Percentiles rank a stretch among this genome's conserved stretches.
These are phyloP conservation scores for Phytopythium aichiense DNA, from an alignment of 352 stramenopile genomes.

Conservation along the genomic window DNA sequence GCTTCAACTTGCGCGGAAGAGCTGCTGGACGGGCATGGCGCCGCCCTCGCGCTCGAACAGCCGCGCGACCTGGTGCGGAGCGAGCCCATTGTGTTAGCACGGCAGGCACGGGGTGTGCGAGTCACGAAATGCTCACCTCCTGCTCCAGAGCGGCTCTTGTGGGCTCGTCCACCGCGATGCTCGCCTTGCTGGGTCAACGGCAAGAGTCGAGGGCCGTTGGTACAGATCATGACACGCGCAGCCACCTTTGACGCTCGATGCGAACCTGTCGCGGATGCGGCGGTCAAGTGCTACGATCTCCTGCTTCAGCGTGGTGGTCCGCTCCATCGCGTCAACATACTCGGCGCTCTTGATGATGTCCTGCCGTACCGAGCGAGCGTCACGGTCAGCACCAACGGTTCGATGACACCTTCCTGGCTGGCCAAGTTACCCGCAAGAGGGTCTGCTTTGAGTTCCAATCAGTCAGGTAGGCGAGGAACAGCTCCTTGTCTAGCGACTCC, in stretches of 20 bases:
- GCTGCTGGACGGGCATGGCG: background rate
- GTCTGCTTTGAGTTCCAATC: conserved; percentile 37
- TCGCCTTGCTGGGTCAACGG: conserved; percentile 7
- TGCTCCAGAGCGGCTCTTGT: background rate
- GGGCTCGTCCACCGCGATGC: conserved; percentile 1
- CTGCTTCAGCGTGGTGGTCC: background rate
- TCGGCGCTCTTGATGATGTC: background rate
- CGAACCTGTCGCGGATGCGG: conserved; percentile 1
- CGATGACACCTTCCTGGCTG: background rate
- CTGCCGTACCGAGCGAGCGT: background rate
- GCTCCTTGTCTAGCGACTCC: conserved; percentile 44
- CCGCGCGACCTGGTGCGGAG: background rate
- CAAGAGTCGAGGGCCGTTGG: background rate
- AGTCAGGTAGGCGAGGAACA: conserved; percentile 50
- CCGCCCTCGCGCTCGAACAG: conserved; percentile 5
- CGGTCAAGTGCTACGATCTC: conserved; percentile 3
- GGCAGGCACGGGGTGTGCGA: background rate
- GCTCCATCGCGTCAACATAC: conserved; percentile 4
- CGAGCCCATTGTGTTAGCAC: no score
- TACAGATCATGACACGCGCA: background rate
- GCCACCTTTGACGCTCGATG: no score
- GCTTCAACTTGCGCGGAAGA: conserved; percentile 5
- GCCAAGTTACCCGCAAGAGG: conserved; percentile 17
- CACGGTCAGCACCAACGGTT: background rate
- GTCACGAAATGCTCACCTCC: background rate